Conservation (phyloP, 768 basidiomycete genomes). For the Rhodotorula sphaerocarpa region DNA sequence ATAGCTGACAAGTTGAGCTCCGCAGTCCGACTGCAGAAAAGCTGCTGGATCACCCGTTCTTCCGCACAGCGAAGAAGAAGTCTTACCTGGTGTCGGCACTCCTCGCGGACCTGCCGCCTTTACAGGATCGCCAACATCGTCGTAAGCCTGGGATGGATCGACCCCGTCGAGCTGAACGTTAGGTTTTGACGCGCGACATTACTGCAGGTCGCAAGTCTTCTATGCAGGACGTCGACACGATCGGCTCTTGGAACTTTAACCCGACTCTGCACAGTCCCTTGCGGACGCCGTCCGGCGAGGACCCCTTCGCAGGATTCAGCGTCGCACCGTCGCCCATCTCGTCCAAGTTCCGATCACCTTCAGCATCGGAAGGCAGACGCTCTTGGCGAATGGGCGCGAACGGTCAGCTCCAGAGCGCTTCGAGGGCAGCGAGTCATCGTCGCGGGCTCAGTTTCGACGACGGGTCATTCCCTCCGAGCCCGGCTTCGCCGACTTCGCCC, state of each 20-base stretch:
- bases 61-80: conserved; percentile 70
- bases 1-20: too few relatives aligned
- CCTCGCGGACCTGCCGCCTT: conserved; percentile 44
- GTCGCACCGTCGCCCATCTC: conserved; percentile 19
- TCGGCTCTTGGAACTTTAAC: conserved; percentile 30
- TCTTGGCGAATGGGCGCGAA: not conserved
- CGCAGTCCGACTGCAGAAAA: conserved; percentile 66
- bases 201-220: conserved; percentile 13
- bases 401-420: not conserved
- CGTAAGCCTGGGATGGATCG: conserved; percentile 27
- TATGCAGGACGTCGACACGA: not conserved
- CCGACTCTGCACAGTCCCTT: conserved; percentile 4
- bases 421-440: conserved; percentile 6
- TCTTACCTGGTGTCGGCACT: conserved; percentile 68
- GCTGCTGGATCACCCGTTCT: conserved; percentile 69
- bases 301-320: conserved; percentile 27
- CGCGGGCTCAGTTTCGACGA: conserved; percentile 17
- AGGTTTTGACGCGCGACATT: too few relatives aligned
- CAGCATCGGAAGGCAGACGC: not conserved
- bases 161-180: too few relatives aligned
- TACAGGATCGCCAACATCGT: conserved; percentile 30
- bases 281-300: not conserved
- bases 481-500: too few relatives aligned
- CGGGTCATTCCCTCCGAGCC: not conserved
- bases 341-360: not conserved